Evolutionary conservation across 768 basidiomycete species (phyloP).

Genomic region (Boletus patriciae): DNA sequence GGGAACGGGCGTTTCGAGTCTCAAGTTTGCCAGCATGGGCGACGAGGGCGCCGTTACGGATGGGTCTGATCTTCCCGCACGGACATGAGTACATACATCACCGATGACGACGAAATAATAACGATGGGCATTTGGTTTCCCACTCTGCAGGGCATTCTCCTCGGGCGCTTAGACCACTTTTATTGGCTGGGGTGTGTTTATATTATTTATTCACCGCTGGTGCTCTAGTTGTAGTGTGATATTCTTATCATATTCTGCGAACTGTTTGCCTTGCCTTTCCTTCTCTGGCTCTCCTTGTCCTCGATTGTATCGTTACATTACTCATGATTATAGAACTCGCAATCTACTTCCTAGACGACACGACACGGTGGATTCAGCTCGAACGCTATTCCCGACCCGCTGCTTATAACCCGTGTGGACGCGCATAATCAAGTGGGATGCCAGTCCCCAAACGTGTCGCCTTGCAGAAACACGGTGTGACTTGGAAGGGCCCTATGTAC

Average conservation of each 20-base stretch:
- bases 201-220: too few species aligned
- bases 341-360: too few species aligned
- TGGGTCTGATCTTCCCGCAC: neutral
- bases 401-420: too few species aligned
- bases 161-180: neutral
- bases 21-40: neutral
- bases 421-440: too few species aligned
- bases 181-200: too few species aligned
- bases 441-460: too few species aligned
- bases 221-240: neutral
- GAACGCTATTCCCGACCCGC: too few species aligned
- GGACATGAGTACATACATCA: neutral
- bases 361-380: too few species aligned
- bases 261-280: neutral
- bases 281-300: neutral
- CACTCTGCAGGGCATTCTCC: neutral
- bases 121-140: neutral
- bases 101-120: neutral
- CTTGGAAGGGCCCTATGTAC: too few species aligned
- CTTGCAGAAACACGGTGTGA: too few species aligned
- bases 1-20: constrained; percentile 9
- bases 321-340: too few species aligned
- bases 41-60: constrained; percentile 1
- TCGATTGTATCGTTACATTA: too few species aligned
- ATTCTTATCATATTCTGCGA: neutral